Percentiles rank a stretch among this genome's conserved stretches.
Conservation (phyloP, 176 grass and related monocot species). For the Oryza nivara region DNA sequence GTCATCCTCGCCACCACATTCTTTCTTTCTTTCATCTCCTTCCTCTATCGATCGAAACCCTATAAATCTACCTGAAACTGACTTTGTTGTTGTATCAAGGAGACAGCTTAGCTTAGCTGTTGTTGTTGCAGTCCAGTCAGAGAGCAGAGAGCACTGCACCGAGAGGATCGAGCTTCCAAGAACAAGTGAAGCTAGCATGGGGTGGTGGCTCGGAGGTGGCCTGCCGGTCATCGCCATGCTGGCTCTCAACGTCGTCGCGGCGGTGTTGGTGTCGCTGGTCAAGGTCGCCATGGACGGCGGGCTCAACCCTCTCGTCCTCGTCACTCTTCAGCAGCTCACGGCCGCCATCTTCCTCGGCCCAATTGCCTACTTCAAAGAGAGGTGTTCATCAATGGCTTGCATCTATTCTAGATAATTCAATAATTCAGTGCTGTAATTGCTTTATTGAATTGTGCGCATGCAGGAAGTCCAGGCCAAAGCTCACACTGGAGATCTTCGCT, state of each 20-base stretch:
- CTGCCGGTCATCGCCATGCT: conserved; percentile 58
- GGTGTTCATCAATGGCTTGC: not conserved
- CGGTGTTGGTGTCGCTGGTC: conserved; percentile 65
- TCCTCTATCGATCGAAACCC: not conserved
- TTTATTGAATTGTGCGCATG: conserved; percentile 29
- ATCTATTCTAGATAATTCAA: not conserved
- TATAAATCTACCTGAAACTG: conserved; percentile 26
- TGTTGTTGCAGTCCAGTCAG: not conserved
- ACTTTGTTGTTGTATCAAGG: not conserved
- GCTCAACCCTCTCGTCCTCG: conserved; percentile 69
- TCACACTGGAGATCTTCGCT: conserved; percentile 72
- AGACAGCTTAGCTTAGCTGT: not conserved
- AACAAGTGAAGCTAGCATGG: not conserved
- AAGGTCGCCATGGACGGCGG: conserved; percentile 76
- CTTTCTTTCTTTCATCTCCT: not conserved
- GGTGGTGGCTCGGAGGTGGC: conserved; percentile 42
- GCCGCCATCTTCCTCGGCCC: conserved; percentile 70
- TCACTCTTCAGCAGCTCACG: conserved; percentile 74
- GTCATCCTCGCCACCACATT: not conserved
- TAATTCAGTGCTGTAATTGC: not conserved
- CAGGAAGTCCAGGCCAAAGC: conserved; percentile 86
- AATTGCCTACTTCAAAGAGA: conserved; percentile 69
- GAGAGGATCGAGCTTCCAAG: not conserved
- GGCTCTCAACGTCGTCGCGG: conserved; percentile 46
- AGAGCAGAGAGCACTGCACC: not conserved